Evolutionary conservation across 1,139 yeast species (phyloP).

Genomic region (Blastobotrys apis): DNA sequence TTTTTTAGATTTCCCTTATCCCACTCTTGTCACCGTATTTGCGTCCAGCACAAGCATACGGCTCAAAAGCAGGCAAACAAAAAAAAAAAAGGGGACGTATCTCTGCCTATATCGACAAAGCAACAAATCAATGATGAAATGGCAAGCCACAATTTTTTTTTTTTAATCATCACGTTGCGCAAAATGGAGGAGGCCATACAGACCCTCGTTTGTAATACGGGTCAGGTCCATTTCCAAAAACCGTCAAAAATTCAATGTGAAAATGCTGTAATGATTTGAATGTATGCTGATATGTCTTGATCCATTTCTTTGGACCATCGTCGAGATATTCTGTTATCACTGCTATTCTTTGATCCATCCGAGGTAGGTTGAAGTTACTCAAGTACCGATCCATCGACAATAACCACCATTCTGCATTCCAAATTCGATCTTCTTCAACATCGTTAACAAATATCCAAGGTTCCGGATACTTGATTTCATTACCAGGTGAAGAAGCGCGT

Average conservation of each 20-base stretch:
- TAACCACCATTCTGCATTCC: slow-evolving; percentile 14
- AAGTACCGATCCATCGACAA: slow-evolving; percentile 11
- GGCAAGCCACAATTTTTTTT: no score
- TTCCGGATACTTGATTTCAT: slow-evolving; percentile 34
- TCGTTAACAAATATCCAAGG: slow-evolving; percentile 62
- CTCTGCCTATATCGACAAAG: no score
- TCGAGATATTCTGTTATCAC: slow-evolving; percentile 7
- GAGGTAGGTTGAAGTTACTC: slow-evolving; percentile 3
- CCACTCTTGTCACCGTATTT: no score
- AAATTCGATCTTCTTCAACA: slow-evolving; percentile 6
- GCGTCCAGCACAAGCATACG: no score
- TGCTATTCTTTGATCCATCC: slow-evolving; percentile 1
- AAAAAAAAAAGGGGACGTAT: no score
- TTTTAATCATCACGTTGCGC: background rate
- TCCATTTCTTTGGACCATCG: slow-evolving; percentile 6
- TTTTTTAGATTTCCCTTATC: no score
- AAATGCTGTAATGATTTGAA: slow-evolving; percentile 9
- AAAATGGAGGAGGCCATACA: slow-evolving; percentile 9
- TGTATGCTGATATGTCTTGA: background rate
- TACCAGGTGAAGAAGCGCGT: no score
- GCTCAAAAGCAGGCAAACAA: no score
- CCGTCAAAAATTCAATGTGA: slow-evolving; percentile 2
- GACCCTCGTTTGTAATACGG: slow-evolving; percentile 7
- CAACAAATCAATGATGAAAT: no score
- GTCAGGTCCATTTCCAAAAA: slow-evolving; percentile 9